Percentiles rank a stretch among this genome's conserved stretches.
Conservation (phyloP, 169 alveolate species). For the Prorocentrum cordatum region DNA sequence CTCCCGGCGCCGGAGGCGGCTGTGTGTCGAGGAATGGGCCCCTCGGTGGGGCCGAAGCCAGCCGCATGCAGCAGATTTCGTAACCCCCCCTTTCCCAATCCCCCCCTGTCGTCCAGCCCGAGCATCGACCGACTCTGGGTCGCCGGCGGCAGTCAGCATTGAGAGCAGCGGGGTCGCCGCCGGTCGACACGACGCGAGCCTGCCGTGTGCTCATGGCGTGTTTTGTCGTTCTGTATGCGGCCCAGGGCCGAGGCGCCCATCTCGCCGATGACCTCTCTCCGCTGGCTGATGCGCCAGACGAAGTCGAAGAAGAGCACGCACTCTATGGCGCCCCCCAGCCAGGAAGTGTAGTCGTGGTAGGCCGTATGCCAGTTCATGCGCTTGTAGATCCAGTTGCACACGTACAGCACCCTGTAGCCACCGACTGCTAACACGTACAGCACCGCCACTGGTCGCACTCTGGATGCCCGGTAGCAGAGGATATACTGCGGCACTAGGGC, state of each 20-base stretch:
- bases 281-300: constrained; percentile 28
- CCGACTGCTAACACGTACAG: constrained; percentile 41
- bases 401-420: constrained; percentile 66
- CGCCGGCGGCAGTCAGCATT: no score
- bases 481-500: constrained; percentile 65
- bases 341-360: constrained; percentile 66
- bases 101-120: no score
- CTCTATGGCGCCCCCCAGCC: constrained; percentile 45
- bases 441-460: constrained; percentile 32
- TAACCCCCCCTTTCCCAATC: no score
- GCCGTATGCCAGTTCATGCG: constrained; percentile 34
- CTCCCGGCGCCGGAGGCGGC: no score
- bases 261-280: constrained; percentile 49
- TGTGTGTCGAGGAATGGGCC: no score
- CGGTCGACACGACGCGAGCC: no score
- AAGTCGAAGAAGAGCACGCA: constrained; percentile 61
- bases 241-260: constrained; percentile 48
- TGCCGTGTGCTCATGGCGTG: no score
- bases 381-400: constrained; percentile 69
- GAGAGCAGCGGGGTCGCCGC: no score
- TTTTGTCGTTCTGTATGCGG: neutral
- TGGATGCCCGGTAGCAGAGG: constrained; percentile 55
- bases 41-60: no score
- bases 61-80: no score
- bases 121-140: no score